A percentile compares a stretch with the other conserved stretches of the same genome.
Conservation (phyloP, 805 yeast species). For the Priceomyces haplophilus region DNA sequence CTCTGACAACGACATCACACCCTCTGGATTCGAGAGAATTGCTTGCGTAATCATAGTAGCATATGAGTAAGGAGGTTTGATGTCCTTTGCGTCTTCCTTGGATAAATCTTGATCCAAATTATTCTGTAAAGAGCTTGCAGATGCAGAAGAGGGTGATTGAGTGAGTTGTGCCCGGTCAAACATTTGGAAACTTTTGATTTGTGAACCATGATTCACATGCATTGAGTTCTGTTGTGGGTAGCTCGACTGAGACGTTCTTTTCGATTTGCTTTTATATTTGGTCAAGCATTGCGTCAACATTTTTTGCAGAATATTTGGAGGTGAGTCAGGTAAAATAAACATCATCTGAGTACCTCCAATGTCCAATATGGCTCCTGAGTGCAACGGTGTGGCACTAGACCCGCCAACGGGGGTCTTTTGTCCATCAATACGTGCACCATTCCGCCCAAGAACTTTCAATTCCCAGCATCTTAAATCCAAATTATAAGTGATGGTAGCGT, state of each 20-base stretch:
- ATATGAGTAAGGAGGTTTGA: slow-evolving; percentile 94
- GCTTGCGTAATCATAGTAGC: slow-evolving; percentile 99
- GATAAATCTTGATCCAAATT: slow-evolving; percentile 64
- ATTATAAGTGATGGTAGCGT: slow-evolving; percentile 81
- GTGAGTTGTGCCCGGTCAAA: slow-evolving; percentile 42
- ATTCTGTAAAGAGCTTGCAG: slow-evolving; percentile 43
- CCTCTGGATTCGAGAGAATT: slow-evolving; percentile 81
- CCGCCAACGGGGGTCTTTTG: slow-evolving; percentile 50
- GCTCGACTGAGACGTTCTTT: slow-evolving; percentile 14
- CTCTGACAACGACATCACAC: slow-evolving; percentile 84
- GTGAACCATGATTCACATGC: slow-evolving; percentile 10
- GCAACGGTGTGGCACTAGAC: slow-evolving; percentile 51
- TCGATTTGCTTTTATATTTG: slow-evolving; percentile 27
- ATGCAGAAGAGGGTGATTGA: slow-evolving; percentile 36
- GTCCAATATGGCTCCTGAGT: slow-evolving; percentile 88
- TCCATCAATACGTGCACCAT: slow-evolving; percentile 90
- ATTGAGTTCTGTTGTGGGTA: slow-evolving; percentile 18
- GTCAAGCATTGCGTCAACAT: slow-evolving; percentile 39
- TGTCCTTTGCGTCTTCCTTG: slow-evolving; percentile 85
- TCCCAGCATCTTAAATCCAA: slow-evolving; percentile 80
- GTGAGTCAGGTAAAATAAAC: slow-evolving; percentile 92
- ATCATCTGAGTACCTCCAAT: slow-evolving; percentile 98
- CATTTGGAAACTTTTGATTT: slow-evolving; percentile 51
- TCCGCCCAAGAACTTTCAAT: slow-evolving; percentile 76
- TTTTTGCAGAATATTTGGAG: slow-evolving; percentile 60